Evolutionary conservation across 768 basidiomycete species (phyloP), one percentile per base, ranked within the genome.

Genomic region (Termitomyces sp.): DNA sequence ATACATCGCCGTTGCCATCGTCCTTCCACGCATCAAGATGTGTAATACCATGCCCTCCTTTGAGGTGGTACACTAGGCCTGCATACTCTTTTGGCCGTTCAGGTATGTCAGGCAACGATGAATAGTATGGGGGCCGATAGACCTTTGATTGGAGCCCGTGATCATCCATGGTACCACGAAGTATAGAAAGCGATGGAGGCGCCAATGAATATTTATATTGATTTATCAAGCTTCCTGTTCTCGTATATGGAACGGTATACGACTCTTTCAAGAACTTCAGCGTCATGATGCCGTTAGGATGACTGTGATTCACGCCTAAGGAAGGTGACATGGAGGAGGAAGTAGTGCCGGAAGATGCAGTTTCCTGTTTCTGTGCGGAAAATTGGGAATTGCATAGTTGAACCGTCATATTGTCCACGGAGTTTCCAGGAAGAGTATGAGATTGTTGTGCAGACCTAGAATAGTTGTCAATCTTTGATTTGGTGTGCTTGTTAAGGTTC

Each of bases 111-210:
- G 64, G 62, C 24, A 78, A 76, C 52, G 82, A 81, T 6, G 91
- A 92, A 66, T 92, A 99, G 70, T 81, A 87, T 0, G 95, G 90
- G n/a, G 81, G 74, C 46, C 79, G 83, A 70, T 97, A 95, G 24
- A 89, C 68, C 62, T 82, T 85, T 47, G 67, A 72, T 4, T 84
- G 80, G 7, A 90, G 68, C 22, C 76, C 78, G 61, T 81, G 71
- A 0, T 68, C 64, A 33, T 78, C 76, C 14, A 86, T 56, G 47
- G 74, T 78, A 7, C 67, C 66, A 6, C 79, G 55, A 0, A 90
- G 71, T 13, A 81, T 72, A 3, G 76, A 72, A 5, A 73, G 48
- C 6, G 80, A 71, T 2, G 89, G 90, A 0, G 88, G 83, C 10
- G 66, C 55, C n/a, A 60, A 56, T 1, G 69, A 68, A 58, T 87